Conservation (phyloP, 2,329 filamentous ascomycete species). For the Colletotrichum sojae region DNA sequence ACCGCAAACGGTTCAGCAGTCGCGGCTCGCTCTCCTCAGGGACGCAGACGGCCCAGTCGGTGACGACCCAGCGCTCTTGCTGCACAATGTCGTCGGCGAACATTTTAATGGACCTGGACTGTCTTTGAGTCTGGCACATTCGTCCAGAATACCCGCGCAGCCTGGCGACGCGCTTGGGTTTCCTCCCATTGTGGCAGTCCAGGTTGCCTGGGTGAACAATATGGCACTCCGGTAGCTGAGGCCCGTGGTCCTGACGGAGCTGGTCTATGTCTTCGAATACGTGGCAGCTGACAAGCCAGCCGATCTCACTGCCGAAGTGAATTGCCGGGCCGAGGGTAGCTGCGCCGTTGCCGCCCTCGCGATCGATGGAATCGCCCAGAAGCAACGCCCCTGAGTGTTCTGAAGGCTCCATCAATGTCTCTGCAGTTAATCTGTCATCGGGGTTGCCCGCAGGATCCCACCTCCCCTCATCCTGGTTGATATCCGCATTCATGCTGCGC, state of each 20-base stretch:
- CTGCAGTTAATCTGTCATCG: too few relatives aligned
- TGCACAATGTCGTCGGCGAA: neutral
- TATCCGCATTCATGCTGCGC: too few relatives aligned
- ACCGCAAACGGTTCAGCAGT: slow-evolving; percentile 3
- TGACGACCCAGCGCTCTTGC: neutral
- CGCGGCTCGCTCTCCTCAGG: neutral
- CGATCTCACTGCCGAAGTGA: neutral
- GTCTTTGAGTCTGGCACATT: neutral
- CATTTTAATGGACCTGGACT: neutral
- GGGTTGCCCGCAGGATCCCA: too few relatives aligned
- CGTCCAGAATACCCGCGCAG: neutral
- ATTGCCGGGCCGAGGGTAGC: slow-evolving; percentile 14
- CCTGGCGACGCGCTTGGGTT: neutral
- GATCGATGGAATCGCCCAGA: slow-evolving; percentile 13
- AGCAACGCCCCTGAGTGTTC: neutral
- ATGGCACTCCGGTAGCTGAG: neutral
- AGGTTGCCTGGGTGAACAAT: slow-evolving; percentile 14
- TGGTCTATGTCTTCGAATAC: neutral
- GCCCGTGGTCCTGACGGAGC: neutral
- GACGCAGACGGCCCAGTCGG: slow-evolving; percentile 24
- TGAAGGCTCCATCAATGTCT: too few relatives aligned
- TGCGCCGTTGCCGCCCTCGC: neutral
- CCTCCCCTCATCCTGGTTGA: too few relatives aligned
- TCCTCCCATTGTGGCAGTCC: neutral
- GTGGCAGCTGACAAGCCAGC: slow-evolving; percentile 22